Evolutionary conservation across 345 rosid genomes (phyloP), one percentile per base, ranked within the genome.

Genomic region (Brassica carinata): DNA sequence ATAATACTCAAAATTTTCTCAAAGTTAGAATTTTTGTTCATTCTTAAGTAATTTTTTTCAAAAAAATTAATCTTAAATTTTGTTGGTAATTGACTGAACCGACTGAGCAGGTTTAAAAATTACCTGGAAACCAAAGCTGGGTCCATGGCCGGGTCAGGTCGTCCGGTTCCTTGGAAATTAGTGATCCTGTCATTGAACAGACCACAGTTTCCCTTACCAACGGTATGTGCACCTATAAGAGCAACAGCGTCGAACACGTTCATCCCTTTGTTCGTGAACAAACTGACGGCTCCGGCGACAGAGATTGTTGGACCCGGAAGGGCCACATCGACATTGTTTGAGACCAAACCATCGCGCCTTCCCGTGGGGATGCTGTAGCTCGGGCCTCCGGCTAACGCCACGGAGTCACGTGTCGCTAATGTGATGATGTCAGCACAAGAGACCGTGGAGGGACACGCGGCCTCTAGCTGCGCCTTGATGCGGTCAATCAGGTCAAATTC

Each of bases 381-480:
- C 2, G 82, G 82, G 14, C 85, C 85, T 73, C 85, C 79, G 8
- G 79, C 85, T 69, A 82, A 78, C 0, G 43, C 63, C 38, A 82
- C 85, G 0, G 85, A 77, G 69, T 82, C 82, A 73, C 85, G 82
- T 14, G 85, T 64, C 6, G 85, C 85, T 11, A 82, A 43, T 1
- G 85, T 78, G 13, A 82, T 62, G 26, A 82, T 82, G 27, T 91
- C 97, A 1, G 98, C 91, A 40, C 97, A 92, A 5, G 98, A 94
- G 23, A 94, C 97, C 0, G 79, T 87, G 5, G 79, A 70, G 13
- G 94, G 94, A 67, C 96, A 94, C 0, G 78, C 82, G 0, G 81
- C 70, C 67, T 92, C 97, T 29, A 94, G 76, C 27, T 79, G 83
- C 67, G 79, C 78, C 85, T 90, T 94, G 18, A 87, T 87, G 11